These are phyloP conservation scores for Coccomyxa sp. DNA, from an alignment of 139 green algal genomes.

Conservation along the genomic window DNA sequence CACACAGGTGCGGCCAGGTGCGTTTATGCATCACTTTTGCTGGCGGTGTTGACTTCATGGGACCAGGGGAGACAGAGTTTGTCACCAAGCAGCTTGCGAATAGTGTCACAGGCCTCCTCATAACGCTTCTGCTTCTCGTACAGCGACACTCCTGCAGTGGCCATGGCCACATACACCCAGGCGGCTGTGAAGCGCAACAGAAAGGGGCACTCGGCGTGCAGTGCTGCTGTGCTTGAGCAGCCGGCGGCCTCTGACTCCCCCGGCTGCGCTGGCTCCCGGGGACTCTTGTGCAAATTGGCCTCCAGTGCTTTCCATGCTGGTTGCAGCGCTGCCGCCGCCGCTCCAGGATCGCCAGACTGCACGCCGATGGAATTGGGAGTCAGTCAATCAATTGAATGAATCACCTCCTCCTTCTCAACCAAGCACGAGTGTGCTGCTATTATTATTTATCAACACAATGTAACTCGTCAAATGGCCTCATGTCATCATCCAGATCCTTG, in stretches of 20 bases:
- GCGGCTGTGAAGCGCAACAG: slow-evolving; percentile 54
- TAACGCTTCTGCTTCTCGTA: slow-evolving; percentile 67
- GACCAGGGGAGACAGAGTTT: too few species aligned
- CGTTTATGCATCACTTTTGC: too few species aligned
- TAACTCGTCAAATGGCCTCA: too few species aligned
- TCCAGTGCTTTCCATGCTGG: slow-evolving; percentile 28
- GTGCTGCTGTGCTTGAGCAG: slow-evolving; percentile 7
- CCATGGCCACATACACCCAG: slow-evolving; percentile 72
- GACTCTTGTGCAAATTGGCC: slow-evolving; percentile 23
- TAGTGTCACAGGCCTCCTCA: slow-evolving; percentile 44
- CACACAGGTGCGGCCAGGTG: too few species aligned
- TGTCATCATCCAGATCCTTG: too few species aligned
- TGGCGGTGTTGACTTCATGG: too few species aligned
- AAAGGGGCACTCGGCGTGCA: slow-evolving; percentile 27
- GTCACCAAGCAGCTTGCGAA: slow-evolving; percentile 64
- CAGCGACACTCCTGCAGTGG: slow-evolving; percentile 62
- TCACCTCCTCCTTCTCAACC: too few species aligned
- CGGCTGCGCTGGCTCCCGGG: background rate
- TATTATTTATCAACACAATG: too few species aligned
- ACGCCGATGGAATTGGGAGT: background rate
- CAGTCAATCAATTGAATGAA: background rate
- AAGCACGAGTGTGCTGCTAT: too few species aligned
- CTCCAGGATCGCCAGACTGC: slow-evolving; percentile 24
- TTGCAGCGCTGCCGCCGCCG: slow-evolving; percentile 28
- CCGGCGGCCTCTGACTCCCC: background rate